Conservation (phyloP, 768 basidiomycete genomes). For the Psilocybe azurescens region DNA sequence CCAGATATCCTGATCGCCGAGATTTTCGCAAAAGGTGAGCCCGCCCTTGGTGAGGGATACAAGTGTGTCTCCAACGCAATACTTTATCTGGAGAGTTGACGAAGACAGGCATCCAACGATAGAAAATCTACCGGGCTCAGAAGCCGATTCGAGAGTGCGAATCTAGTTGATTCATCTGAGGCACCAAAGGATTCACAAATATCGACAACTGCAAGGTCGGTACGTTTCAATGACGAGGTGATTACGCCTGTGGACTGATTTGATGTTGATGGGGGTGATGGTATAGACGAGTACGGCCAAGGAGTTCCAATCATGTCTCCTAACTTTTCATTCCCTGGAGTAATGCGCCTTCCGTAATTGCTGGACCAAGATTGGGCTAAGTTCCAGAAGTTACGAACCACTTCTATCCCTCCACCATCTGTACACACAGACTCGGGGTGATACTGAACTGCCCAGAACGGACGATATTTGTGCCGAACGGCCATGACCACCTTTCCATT, state of each 20-base stretch:
- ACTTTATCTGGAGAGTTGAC: conserved; percentile 61
- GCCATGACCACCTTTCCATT: conserved; percentile 81
- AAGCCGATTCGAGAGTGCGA: conserved; percentile 80
- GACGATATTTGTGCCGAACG: conserved; percentile 60
- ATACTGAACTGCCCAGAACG: conserved; percentile 91
- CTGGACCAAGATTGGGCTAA: conserved; percentile 65
- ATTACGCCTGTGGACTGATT: conserved; percentile 27
- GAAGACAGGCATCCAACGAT: conserved; percentile 69
- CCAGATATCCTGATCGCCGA: conserved; percentile 68
- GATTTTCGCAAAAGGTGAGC: conserved; percentile 39
- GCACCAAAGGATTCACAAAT: conserved; percentile 72
- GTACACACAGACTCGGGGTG: conserved; percentile 88
- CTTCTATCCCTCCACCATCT: conserved; percentile 66
- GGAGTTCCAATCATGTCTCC: conserved; percentile 47
- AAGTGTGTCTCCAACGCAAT: conserved; percentile 54
- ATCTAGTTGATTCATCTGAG: conserved; percentile 59
- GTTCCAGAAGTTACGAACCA: conserved; percentile 77
- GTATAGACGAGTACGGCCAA: conserved; percentile 59
- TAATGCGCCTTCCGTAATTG: conserved; percentile 38
- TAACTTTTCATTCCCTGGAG: conserved; percentile 46
- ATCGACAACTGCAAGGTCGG: conserved; percentile 43
- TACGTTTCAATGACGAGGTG: conserved; percentile 47
- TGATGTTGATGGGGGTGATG: conserved; percentile 28
- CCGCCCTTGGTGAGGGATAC: conserved; percentile 50
- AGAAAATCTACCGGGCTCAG: conserved; percentile 74